Base-by-base conservation (phyloP, 1,284 basidiomycete species). In the Ustilago nuda region DNA sequence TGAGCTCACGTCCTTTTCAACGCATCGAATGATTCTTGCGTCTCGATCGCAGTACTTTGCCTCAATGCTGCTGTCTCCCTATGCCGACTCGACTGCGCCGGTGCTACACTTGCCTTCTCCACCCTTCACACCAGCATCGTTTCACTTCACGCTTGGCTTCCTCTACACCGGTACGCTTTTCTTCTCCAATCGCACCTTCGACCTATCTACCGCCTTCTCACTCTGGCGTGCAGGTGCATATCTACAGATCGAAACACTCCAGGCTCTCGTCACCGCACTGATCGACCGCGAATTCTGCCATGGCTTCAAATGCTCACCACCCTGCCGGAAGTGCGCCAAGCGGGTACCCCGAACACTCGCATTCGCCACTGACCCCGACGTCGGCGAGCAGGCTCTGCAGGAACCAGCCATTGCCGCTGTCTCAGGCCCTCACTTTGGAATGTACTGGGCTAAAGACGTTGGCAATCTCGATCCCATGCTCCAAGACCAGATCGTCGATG, bases 101-200 rank as follows among this genome's bases (percentile, higher is more conserved):
- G 66, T 72, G 6, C 23, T 84, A 33, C 63, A 59, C n/a, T 60
- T 84, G 8, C 82, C 82, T 2, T 68, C 72, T 33, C 95, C 95
- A 0, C 95, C 95, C 0, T 98, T 98, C 87, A 97, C 96, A 0
- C 93, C 95, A 0, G 93, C 95, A 0, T 93, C 94, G 0, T 88
- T 97, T 3, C 94, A 98, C 86, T 98, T 98, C 84, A 94, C 94
- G 32, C 90, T 99, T 33, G 95, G 95, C 15, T 95, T 92, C 86
- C 89, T 95, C 59, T 98, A 98, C 84, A 94, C 94, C 12, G 96
- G 96, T 50, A 95, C 94, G 7, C 91, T 99, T 56, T 89, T 92
- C 53, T 97, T 98, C 84, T 95, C 94, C 4, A 93, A 97, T 82
- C 89, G 96, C 19, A 92, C 93, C 0, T 97, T 94, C 86, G 95